phyloP scores from a whole-genome alignment of 306 rosid species.

The Echinosophora koreensis region DNA sequence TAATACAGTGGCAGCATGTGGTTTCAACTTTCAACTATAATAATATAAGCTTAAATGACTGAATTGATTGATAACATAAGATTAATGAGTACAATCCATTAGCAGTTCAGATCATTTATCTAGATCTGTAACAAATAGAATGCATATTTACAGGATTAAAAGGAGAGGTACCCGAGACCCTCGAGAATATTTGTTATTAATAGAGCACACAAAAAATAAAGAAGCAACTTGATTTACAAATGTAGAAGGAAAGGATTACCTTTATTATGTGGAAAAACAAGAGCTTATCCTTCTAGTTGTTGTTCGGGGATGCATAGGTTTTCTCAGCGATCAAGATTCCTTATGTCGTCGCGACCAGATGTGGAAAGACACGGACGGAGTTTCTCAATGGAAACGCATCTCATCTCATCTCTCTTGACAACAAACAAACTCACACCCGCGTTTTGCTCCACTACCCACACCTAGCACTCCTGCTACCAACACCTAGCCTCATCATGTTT shows the following conservation, averaged over 20 bases:
- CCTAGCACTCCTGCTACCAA: too few relatives aligned
- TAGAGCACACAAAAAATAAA: not conserved
- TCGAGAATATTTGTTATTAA: not conserved
- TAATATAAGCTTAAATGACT: not conserved
- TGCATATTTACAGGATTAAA: not conserved
- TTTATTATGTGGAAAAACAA: slow-evolving; percentile 25
- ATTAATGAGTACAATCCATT: not conserved
- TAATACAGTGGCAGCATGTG: slow-evolving; percentile 1
- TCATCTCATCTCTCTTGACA: too few relatives aligned
- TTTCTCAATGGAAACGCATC: too few relatives aligned
- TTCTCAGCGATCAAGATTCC: too few relatives aligned
- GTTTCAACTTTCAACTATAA: not conserved
- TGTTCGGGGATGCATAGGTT: too few relatives aligned
- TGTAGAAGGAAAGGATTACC: slow-evolving; percentile 48
- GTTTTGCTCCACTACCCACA: too few relatives aligned
- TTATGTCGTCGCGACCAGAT: too few relatives aligned
- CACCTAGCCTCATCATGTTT: too few relatives aligned
- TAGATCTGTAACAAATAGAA: slow-evolving; percentile 34
- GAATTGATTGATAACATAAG: not conserved
- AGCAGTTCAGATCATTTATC: not conserved
- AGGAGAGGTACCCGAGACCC: not conserved
- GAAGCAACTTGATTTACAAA: slow-evolving; percentile 19
- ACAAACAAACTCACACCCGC: too few relatives aligned
- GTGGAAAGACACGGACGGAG: too few relatives aligned
- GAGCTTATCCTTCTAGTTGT: not conserved